phyloP scores from a whole-genome alignment of 2,329 filamentous ascomycete genomes.

The Aspergillus fumigatus region DNA sequence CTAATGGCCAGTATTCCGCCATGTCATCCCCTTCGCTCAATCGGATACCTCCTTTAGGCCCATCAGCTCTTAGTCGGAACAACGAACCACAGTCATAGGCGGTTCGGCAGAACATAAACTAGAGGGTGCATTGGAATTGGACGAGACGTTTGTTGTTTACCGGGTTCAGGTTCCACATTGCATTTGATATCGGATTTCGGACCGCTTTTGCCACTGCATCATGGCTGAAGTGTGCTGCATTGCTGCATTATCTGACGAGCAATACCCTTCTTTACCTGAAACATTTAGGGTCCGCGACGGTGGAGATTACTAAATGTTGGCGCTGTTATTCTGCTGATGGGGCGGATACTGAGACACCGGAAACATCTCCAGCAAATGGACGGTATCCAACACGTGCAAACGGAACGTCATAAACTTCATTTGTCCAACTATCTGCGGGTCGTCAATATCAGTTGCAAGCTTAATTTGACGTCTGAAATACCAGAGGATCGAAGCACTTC shows the following conservation, averaged over 20 bases:
- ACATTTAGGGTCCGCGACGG: background rate
- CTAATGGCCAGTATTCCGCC: conserved; percentile 20
- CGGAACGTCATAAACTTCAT: background rate
- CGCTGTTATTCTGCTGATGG: background rate
- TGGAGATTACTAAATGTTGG: background rate
- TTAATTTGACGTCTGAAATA: background rate
- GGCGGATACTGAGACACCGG: conserved; percentile 5
- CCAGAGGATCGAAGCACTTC: background rate
- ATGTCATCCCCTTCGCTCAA: conserved; percentile 32
- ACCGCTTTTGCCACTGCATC: background rate
- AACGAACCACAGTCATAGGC: conserved; percentile 19
- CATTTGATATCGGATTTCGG: background rate
- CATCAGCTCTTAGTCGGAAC: conserved; percentile 20
- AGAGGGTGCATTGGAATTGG: conserved; percentile 1
- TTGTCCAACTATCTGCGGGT: background rate
- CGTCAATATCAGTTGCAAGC: background rate
- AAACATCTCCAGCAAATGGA: conserved; percentile 8
- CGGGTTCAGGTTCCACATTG: background rate
- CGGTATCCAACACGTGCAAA: background rate
- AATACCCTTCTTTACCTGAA: background rate
- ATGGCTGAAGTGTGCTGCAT: background rate
- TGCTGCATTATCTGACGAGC: background rate
- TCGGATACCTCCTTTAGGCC: conserved; percentile 29
- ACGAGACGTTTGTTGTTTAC: background rate
- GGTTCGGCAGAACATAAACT: conserved; percentile 10